These are phyloP conservation scores for Gossypium turneri DNA, from an alignment of 345 rosid genomes.

Conservation along the genomic window DNA sequence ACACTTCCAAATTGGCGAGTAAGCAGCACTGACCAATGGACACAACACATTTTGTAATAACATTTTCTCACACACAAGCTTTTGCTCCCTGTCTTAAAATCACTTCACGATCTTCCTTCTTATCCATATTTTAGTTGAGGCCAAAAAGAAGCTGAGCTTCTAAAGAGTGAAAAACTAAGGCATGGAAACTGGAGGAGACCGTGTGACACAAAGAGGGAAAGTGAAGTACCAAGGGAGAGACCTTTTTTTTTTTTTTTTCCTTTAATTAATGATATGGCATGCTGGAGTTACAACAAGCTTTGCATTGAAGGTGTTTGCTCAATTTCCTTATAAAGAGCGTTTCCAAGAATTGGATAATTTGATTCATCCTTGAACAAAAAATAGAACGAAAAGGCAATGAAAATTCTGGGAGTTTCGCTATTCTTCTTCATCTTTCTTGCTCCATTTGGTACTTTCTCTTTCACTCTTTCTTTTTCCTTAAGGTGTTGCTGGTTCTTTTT, in stretches of 20 bases:
- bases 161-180: background rate
- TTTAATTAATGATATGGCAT: conserved; percentile 25
- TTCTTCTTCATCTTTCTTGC: conserved; percentile 36
- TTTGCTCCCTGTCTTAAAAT: background rate
- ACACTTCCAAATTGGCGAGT: conserved; percentile 3
- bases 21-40: conserved; percentile 7
- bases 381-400: conserved; percentile 26
- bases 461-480: background rate
- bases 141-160: background rate
- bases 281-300: conserved; percentile 24
- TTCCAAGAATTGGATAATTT: conserved; percentile 10
- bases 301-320: conserved; percentile 18
- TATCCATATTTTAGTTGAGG: background rate
- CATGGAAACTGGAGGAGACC: background rate
- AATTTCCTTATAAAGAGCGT: conserved; percentile 14
- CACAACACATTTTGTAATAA: background rate
- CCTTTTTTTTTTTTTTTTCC: conserved; percentile 23
- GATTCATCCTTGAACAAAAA: conserved; percentile 17
- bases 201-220: conserved; percentile 2
- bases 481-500: background rate
- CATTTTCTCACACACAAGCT: background rate
- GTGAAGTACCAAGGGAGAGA: conserved; percentile 9
- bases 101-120: background rate
- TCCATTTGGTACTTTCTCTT: conserved; percentile 49
- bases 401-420: conserved; percentile 30